Evolutionary conservation across 208 protist species (phyloP).

Genomic region (Angomonas ambiguus): DNA sequence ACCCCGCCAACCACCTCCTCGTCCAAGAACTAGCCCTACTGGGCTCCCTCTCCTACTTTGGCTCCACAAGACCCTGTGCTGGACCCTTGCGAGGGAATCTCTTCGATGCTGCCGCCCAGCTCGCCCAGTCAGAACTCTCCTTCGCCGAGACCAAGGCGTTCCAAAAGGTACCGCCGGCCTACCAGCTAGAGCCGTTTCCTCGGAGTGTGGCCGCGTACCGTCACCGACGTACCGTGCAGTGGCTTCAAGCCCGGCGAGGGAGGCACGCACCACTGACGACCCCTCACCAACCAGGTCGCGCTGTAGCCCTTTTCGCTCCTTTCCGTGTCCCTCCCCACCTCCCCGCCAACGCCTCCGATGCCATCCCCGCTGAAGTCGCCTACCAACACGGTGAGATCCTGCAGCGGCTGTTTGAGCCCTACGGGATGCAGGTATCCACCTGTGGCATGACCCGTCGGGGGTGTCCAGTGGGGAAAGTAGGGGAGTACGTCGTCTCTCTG

Average conservation of each 20-base stretch:
- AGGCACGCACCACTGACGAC: not conserved
- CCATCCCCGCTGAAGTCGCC: conserved; percentile 55
- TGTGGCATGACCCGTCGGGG: conserved; percentile 42
- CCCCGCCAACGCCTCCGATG: conserved; percentile 18
- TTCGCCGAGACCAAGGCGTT: not conserved
- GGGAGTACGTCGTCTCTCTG: conserved; percentile 37
- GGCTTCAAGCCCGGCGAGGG: not conserved
- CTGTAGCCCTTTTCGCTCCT: conserved; percentile 35
- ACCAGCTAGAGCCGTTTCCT: not conserved
- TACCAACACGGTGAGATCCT: conserved; percentile 34
- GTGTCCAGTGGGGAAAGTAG: conserved; percentile 28
- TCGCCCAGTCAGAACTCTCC: not conserved
- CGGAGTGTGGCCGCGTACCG: not conserved
- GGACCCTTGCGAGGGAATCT: not conserved
- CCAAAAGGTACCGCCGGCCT: not conserved
- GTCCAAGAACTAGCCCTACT: conserved; percentile 65
- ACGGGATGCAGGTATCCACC: conserved; percentile 40
- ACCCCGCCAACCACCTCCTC: conserved; percentile 51
- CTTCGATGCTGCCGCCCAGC: conserved; percentile 5
- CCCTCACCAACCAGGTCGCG: conserved; percentile 5
- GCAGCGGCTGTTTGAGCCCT: conserved; percentile 25
- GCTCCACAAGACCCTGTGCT: conserved; percentile 13
- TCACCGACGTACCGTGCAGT: not conserved
- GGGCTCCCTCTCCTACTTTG: conserved; percentile 23
- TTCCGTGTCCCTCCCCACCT: conserved; percentile 20